These are phyloP conservation scores for Sporisorium graminicola DNA, from an alignment of 1,284 basidiomycete genomes.

Conservation along the genomic window DNA sequence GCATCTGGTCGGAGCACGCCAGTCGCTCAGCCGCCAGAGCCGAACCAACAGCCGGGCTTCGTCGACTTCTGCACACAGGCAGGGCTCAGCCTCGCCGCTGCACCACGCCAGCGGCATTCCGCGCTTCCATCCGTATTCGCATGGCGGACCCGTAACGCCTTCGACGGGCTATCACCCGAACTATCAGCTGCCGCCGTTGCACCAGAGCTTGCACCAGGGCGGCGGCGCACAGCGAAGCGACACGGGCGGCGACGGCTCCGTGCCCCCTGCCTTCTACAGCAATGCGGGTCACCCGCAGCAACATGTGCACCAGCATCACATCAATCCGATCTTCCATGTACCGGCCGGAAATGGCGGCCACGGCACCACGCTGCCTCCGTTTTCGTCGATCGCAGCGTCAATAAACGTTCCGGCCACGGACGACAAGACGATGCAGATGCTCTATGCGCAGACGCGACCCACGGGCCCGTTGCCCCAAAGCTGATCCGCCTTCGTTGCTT, in stretches of 20 bases:
- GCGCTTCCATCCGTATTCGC: conserved; percentile 64
- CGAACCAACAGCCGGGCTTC: conserved; percentile 58
- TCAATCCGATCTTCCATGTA: conserved; percentile 59
- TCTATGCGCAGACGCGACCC: conserved; percentile 36
- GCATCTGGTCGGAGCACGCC: conserved; percentile 48
- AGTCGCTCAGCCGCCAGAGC: conserved; percentile 57
- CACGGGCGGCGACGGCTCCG: conserved; percentile 19
- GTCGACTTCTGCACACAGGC: conserved; percentile 59
- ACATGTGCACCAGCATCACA: conserved; percentile 35
- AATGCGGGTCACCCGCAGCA: conserved; percentile 20
- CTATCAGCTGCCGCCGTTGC: conserved; percentile 49
- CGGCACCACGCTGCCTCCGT: conserved; percentile 54
- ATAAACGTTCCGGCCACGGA: conserved; percentile 36
- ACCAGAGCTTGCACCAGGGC: conserved; percentile 41
- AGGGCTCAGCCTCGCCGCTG: conserved; percentile 62
- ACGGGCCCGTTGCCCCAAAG: conserved; percentile 30
- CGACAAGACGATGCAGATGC: conserved; percentile 39
- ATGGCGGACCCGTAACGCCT: conserved; percentile 38
- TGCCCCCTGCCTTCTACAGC: conserved; percentile 14
- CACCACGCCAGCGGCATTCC: conserved; percentile 62
- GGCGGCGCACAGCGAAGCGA: conserved; percentile 12
- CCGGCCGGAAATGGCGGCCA: conserved; percentile 25
- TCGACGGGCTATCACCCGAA: conserved; percentile 39
- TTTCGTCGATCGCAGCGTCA: conserved; percentile 57
- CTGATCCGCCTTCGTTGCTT: conserved; percentile 4